Conservation (phyloP, 1,139 yeast genomes). For the Suzukiozyma palmioleophila region DNA sequence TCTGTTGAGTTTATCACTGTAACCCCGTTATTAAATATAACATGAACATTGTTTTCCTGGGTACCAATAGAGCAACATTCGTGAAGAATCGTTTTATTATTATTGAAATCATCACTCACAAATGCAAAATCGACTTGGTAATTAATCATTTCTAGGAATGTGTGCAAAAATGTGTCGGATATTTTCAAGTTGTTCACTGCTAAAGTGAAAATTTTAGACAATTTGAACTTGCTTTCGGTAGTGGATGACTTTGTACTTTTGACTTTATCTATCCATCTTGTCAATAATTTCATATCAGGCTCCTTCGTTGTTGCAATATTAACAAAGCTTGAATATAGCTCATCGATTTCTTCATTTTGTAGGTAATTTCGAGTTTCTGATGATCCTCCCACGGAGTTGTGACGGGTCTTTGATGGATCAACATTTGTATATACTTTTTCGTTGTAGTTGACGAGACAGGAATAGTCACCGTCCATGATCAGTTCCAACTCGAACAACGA, state of each 20-base stretch:
- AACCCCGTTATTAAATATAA: conserved; percentile 42
- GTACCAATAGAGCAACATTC: conserved; percentile 43
- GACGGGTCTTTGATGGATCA: not conserved
- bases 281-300: conserved; percentile 40
- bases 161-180: conserved; percentile 43
- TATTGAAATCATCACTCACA: conserved; percentile 38
- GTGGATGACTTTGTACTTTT: conserved; percentile 15
- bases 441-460: conserved; percentile 10
- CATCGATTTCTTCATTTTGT: conserved; percentile 49
- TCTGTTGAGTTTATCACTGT: conserved; percentile 41
- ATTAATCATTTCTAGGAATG: conserved; percentile 41
- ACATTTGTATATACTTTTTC: not conserved
- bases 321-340: conserved; percentile 62
- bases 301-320: conserved; percentile 51
- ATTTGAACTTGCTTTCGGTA: conserved; percentile 26
- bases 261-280: conserved; percentile 48
- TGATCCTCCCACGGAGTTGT: conserved; percentile 2
- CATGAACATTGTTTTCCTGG: conserved; percentile 28
- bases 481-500: conserved; percentile 82
- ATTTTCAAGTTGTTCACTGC: conserved; percentile 53
- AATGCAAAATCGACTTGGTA: conserved; percentile 39
- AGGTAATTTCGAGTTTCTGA: conserved; percentile 3
- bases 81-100: conserved; percentile 37
- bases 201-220: conserved; percentile 62
- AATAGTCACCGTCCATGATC: conserved; percentile 69